Conservation (phyloP, 345 rosid species). For the Rhizophora apiculata region DNA sequence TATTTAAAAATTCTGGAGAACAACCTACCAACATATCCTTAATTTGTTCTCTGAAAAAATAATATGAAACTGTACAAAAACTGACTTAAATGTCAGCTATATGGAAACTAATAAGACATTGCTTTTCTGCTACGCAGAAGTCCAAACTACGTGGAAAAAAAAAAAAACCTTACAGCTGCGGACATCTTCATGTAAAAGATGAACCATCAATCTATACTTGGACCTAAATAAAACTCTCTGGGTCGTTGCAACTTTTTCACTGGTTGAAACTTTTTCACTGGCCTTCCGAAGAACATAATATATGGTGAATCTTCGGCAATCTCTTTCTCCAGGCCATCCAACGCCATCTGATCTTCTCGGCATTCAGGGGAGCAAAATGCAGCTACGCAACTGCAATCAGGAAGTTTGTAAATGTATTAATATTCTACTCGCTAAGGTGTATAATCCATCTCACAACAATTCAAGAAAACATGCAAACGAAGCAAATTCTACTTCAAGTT, state of each 20-base stretch:
- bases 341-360: constrained; percentile 21
- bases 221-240: too few species aligned
- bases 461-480: neutral
- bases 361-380: constrained; percentile 34
- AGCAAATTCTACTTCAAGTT: too few species aligned
- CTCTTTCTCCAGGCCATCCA: constrained; percentile 27
- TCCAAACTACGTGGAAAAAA: too few species aligned
- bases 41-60: neutral
- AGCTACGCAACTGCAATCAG: constrained; percentile 23
- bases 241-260: too few species aligned
- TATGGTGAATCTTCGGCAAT: constrained; percentile 2
- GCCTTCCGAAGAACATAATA: too few species aligned
- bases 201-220: too few species aligned
- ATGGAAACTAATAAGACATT: too few species aligned
- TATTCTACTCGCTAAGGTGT: neutral
- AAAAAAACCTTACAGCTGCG: too few species aligned
- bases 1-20: too few species aligned
- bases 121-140: too few species aligned
- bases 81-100: neutral
- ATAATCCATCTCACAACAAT: neutral
- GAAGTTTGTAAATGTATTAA: neutral
- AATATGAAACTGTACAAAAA: neutral
- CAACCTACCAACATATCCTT: too few species aligned
- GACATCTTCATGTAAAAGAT: neutral
- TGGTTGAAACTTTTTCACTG: too few species aligned